These are phyloP conservation scores for Lactifluus pinguis DNA, from an alignment of 768 basidiomycete genomes.

Conservation along the genomic window DNA sequence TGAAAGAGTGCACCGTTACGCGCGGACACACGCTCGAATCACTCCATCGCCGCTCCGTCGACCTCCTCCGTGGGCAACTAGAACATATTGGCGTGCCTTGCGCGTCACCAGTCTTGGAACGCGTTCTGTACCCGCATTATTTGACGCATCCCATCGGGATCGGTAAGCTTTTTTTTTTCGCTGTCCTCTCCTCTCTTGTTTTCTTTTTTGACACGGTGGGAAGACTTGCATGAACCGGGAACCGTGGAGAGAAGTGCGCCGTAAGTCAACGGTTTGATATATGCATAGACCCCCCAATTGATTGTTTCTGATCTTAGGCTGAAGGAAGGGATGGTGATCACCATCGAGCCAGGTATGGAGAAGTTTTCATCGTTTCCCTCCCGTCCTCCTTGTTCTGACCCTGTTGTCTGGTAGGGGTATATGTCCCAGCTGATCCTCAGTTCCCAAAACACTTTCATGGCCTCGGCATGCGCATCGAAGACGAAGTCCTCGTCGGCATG, in stretches of 20 bases:
- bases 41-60: constrained; percentile 67
- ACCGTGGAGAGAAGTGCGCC: constrained; percentile 45
- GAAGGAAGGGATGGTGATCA: constrained; percentile 82
- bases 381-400: background rate
- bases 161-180: constrained; percentile 34
- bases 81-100: constrained; percentile 54
- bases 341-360: constrained; percentile 71
- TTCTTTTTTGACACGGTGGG: background rate
- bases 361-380: background rate
- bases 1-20: constrained; percentile 30
- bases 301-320: constrained; percentile 35
- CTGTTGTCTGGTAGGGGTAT: constrained; percentile 47
- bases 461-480: constrained; percentile 89
- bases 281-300: too few relatives aligned
- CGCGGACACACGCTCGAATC: constrained; percentile 56
- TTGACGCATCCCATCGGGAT: constrained; percentile 90
- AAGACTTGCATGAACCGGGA: constrained; percentile 85
- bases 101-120: constrained; percentile 49
- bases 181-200: background rate
- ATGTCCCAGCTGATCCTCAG: constrained; percentile 69
- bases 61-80: constrained; percentile 60
- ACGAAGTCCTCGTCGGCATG: constrained; percentile 65
- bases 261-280: constrained; percentile 30
- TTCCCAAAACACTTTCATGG: constrained; percentile 89
- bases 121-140: constrained; percentile 83